These are phyloP conservation scores for Alternaria brassicicola DNA, from an alignment of 2,329 filamentous ascomycete genomes.

Conservation along the genomic window DNA sequence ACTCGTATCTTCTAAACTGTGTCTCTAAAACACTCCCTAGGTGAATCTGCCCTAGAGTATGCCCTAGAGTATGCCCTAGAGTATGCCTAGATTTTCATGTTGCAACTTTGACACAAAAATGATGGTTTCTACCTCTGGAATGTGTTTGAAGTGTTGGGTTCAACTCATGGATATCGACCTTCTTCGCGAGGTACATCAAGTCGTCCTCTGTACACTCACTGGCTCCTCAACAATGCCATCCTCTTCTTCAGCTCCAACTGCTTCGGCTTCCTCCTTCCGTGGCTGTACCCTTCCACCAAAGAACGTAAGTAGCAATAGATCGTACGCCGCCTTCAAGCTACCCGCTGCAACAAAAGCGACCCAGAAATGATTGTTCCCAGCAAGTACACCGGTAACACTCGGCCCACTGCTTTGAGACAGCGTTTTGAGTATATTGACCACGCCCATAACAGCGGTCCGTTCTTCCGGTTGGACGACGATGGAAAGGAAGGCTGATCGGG, in stretches of 20 bases:
- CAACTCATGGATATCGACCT: too few species aligned
- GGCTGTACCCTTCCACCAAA: constrained; percentile 40
- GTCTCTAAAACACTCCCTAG: too few species aligned
- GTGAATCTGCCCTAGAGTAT: too few species aligned
- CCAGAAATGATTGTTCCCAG: constrained; percentile 44
- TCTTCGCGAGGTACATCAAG: neutral
- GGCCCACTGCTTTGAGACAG: constrained; percentile 45
- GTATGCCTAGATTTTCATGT: too few species aligned
- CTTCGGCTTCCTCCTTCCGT: constrained; percentile 11
- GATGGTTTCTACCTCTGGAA: too few species aligned
- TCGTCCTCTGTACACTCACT: neutral
- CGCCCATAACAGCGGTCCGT: constrained; percentile 49
- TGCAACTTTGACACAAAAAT: too few species aligned
- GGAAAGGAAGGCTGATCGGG: constrained; percentile 44
- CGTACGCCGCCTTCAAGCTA: constrained; percentile 44
- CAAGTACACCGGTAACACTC: constrained; percentile 45
- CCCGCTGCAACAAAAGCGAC: constrained; percentile 49
- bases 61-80: too few species aligned
- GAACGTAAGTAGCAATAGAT: constrained; percentile 43
- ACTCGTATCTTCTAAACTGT: too few species aligned
- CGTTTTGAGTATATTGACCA: constrained; percentile 48
- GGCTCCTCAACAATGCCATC: neutral
- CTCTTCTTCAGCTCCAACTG: neutral
- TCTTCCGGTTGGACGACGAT: constrained; percentile 44
- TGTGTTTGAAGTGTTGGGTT: too few species aligned